phyloP scores from a whole-genome alignment of 192 early-diverging fungal species.

The Phycomyces nitens region DNA sequence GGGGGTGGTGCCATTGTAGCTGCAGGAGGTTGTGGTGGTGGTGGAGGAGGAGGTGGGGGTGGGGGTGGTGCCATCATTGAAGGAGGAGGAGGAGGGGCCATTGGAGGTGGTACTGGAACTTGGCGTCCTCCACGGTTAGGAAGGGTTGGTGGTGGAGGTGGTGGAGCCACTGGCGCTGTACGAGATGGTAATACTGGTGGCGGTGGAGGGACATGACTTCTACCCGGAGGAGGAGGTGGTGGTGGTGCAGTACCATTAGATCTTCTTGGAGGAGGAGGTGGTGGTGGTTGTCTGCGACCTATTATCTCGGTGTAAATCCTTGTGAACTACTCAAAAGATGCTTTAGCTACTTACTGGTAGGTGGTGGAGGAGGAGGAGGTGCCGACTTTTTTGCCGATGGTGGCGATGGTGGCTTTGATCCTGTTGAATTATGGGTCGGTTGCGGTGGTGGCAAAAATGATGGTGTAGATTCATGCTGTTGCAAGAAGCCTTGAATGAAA shows the following conservation, averaged over 20 bases:
- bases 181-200: conserved; percentile 10
- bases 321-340: too few relatives aligned
- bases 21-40: conserved; percentile 19
- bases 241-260: background rate
- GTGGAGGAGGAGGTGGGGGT: conserved; percentile 26
- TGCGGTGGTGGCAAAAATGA: conserved; percentile 28
- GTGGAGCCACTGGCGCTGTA: conserved; percentile 11
- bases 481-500: conserved; percentile 65
- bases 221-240: conserved; percentile 7
- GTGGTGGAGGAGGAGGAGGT: conserved; percentile 27
- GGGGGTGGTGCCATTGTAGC: background rate
- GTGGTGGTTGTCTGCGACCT: conserved; percentile 25
- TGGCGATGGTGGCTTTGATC: conserved; percentile 26
- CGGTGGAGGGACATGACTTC: conserved; percentile 17
- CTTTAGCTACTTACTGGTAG: background rate
- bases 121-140: conserved; percentile 23
- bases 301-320: too few relatives aligned
- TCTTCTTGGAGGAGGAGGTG: conserved; percentile 22
- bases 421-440: conserved; percentile 13
- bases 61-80: conserved; percentile 8
- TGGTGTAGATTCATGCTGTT: conserved; percentile 42
- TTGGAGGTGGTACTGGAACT: conserved; percentile 35
- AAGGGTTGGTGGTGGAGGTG: conserved; percentile 42
- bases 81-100: conserved; percentile 1
- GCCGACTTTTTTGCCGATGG: conserved; percentile 22